A percentile compares a stretch with the other conserved stretches of the same genome.
These are phyloP conservation scores for Lipomyces starkeyi DNA, from an alignment of 805 yeast genomes.

Conservation along the genomic window DNA sequence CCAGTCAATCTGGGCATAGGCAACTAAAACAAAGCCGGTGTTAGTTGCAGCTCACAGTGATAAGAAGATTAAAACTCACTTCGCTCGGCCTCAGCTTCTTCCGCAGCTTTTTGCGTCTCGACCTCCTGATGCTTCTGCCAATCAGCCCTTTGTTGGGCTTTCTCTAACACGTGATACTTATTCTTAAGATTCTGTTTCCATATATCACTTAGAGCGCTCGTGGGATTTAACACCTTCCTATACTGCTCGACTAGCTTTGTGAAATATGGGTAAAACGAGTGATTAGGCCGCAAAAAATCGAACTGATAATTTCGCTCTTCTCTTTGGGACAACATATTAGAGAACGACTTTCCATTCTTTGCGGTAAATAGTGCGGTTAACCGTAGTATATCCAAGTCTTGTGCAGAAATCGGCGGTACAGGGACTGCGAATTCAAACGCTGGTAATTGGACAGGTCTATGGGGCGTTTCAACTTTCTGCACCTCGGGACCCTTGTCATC, in stretches of 20 bases:
- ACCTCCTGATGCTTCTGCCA: conserved; percentile 50
- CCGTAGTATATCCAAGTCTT: conserved; percentile 73
- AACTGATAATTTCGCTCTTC: conserved; percentile 57
- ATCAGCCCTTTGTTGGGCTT: conserved; percentile 64
- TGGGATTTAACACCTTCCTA: conserved; percentile 46
- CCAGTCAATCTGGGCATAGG: conserved; percentile 86
- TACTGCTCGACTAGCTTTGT: conserved; percentile 63
- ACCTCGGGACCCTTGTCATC: neutral
- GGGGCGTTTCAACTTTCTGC: neutral
- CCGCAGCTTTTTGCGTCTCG: conserved; percentile 48
- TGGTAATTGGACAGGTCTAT: conserved; percentile 42
- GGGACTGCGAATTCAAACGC: conserved; percentile 44
- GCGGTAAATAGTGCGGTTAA: conserved; percentile 74
- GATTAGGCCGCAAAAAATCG: conserved; percentile 65
- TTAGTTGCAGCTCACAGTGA: neutral
- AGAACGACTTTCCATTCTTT: conserved; percentile 58
- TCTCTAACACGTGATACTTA: conserved; percentile 50
- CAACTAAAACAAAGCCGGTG: conserved; percentile 45
- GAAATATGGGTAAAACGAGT: conserved; percentile 65
- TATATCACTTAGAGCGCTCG: conserved; percentile 39
- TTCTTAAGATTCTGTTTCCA: conserved; percentile 44
- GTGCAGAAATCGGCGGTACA: conserved; percentile 55
- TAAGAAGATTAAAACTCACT: conserved; percentile 15
- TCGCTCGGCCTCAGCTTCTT: conserved; percentile 48
- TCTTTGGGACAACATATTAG: conserved; percentile 48